phyloP scores from a whole-genome alignment of 805 yeast species.

The Metschnikowia continentalis region DNA sequence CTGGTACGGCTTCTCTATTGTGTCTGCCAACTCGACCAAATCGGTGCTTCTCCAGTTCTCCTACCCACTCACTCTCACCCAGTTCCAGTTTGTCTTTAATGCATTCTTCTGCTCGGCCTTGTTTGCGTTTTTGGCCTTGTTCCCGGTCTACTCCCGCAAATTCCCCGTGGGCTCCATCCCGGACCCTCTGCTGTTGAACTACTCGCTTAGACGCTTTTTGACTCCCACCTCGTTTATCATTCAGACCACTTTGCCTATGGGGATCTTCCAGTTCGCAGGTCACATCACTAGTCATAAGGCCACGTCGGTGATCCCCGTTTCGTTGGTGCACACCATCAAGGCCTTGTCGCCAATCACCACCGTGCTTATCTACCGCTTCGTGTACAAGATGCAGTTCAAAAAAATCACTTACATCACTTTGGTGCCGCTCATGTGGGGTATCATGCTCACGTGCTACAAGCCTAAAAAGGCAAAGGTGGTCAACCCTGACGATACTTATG shows the following conservation, averaged over 20 bases:
- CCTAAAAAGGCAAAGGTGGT: constrained; percentile 30
- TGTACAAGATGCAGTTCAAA: constrained; percentile 57
- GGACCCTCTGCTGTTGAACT: constrained; percentile 18
- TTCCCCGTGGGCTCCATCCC: constrained; percentile 19
- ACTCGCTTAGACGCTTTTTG: constrained; percentile 38
- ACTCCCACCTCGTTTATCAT: constrained; percentile 52
- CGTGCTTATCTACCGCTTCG: constrained; percentile 66
- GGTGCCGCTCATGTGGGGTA: constrained; percentile 77
- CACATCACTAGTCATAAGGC: constrained; percentile 90
- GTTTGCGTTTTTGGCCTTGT: constrained; percentile 29
- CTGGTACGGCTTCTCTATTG: constrained; percentile 81
- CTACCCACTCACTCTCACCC: constrained; percentile 86
- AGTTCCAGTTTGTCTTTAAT: constrained; percentile 78
- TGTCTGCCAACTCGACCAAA: constrained; percentile 80
- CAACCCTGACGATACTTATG: constrained; percentile 15
- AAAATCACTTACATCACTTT: constrained; percentile 71
- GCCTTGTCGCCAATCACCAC: constrained; percentile 88
- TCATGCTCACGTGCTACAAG: constrained; percentile 68
- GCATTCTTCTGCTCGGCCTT: constrained; percentile 53
- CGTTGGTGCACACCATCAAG: constrained; percentile 90
- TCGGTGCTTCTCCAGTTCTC: constrained; percentile 63
- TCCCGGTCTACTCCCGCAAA: constrained; percentile 19
- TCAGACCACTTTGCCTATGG: constrained; percentile 85
- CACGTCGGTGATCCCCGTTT: constrained; percentile 89
- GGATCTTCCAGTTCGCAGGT: constrained; percentile 86